Base-by-base conservation (phyloP, 495 filamentous ascomycete genomes). In the Pyrenopolyporus hunteri region DNA sequence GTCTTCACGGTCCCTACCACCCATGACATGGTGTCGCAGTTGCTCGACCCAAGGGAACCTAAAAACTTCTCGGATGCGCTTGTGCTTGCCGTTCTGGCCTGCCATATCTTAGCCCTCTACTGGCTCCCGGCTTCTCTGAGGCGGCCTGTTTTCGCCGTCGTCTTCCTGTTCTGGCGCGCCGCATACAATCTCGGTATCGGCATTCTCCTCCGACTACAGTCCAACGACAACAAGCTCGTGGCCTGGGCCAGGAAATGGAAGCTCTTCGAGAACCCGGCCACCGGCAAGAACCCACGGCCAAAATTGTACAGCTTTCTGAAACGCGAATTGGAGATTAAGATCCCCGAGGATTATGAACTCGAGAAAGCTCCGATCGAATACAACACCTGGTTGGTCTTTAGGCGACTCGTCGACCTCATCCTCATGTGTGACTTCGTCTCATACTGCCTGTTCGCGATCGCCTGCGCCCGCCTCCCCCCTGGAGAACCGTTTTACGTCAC, bases 391-490 rank as follows among this genome's bases (percentile, higher is more conserved):
- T 85, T 98, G 13, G 84, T 97, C 53, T 98, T 98, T 77, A 85
- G 94, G 43, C 89, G 94, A 59, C 82, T 98, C 10, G 94, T 97
- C 51, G 94, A 98, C 68, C 76, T 98, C 68, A 96, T 98, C 63
- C 80, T 98, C 66, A 96, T 98, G 92, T 96, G 93, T 77, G 94
- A 98, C 74, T 98, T 98, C 76, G 87, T 90, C 31, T 96, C 93
- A 32, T 98, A 98, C 78, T 92, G 89, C 75, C 83, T 96, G 36
- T 98, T 98, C 76, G 95, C 94, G 63, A 85, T 96, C 45, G 90
- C 93, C 26, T 97, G 94, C 75, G 88, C 85, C 49, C 81, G 84
- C 67, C 84, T 79, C 42, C 94, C 95, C 6, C 78, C 64, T 9
- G 83, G 82, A 47, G 94, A 98, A 78, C 82, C 80, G 44, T 60